These are phyloP conservation scores for Dendrobium officinale DNA, from an alignment of 106 monocot species.

Conservation along the genomic window DNA sequence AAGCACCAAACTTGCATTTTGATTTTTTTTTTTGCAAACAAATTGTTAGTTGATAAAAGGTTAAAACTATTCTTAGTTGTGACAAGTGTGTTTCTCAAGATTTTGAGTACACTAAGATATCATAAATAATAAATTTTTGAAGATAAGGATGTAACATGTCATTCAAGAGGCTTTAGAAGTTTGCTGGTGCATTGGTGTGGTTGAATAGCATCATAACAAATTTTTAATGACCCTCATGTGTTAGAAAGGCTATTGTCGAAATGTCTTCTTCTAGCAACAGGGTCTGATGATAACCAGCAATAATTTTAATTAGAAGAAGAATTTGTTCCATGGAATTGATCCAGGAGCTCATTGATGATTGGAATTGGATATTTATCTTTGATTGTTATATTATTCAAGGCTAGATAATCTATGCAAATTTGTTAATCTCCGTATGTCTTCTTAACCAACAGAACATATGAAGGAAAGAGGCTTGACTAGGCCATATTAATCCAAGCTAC, in stretches of 20 bases:
- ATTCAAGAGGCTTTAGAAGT: constrained; percentile 17
- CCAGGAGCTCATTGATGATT: constrained; percentile 1
- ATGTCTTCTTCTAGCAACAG: not conserved
- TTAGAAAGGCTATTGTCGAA: constrained; percentile 6
- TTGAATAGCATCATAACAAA: not conserved
- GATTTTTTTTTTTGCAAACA: not conserved
- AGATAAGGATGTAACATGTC: constrained; percentile 3
- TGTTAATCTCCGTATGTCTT: not conserved
- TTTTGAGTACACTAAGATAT: constrained; percentile 8
- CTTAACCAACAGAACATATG: not conserved
- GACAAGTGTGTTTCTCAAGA: not conserved
- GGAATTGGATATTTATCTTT: constrained; percentile 8
- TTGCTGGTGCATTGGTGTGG: not conserved
- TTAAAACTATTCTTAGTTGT: not conserved
- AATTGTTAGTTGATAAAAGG: not conserved
- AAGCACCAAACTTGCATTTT: constrained; percentile 3
- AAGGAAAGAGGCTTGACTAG: not conserved
- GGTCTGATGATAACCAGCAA: not conserved
- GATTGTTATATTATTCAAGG: not conserved
- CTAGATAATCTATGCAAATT: no score
- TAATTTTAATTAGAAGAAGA: constrained; percentile 9
- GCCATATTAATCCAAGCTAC: not conserved
- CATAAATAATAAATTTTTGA: constrained; percentile 10
- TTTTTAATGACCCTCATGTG: constrained; percentile 8
- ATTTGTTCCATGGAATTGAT: constrained; percentile 2